A percentile compares a stretch with the other conserved stretches of the same genome.
Evolutionary conservation across 2,329 filamentous ascomycete genomes (phyloP).

Genomic region (Salinomyces thailandicus): DNA sequence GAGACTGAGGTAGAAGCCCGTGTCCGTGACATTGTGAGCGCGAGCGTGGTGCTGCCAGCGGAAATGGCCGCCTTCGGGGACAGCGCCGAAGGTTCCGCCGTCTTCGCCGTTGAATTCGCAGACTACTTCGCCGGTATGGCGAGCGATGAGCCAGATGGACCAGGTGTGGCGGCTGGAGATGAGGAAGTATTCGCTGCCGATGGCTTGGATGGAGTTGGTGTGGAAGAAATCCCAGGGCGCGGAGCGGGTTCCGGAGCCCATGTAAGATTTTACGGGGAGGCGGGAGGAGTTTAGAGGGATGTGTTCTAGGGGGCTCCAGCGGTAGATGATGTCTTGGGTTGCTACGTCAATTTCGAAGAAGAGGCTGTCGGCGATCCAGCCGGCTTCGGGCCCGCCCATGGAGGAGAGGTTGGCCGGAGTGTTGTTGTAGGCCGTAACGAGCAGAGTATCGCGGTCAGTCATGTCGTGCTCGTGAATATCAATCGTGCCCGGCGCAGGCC

Average conservation of each 20-base stretch:
- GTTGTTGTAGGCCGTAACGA: conserved; percentile 24
- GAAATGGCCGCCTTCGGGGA: conserved; percentile 14
- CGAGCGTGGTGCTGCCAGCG: conserved; percentile 17
- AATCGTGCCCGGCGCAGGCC: not conserved
- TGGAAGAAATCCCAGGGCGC: conserved; percentile 18
- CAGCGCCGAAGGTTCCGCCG: conserved; percentile 14
- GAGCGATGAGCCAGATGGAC: conserved; percentile 14
- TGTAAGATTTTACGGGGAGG: conserved; percentile 1
- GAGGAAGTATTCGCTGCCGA: conserved; percentile 14
- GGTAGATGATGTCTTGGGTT: conserved; percentile 30
- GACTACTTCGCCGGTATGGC: conserved; percentile 12
- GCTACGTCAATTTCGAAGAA: conserved; percentile 34
- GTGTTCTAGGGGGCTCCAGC: conserved; percentile 33
- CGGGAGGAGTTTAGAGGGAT: conserved; percentile 11
- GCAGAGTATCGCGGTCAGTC: conserved; percentile 21
- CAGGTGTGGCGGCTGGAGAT: conserved; percentile 17
- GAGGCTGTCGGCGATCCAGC: conserved; percentile 27
- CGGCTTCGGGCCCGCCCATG: conserved; percentile 22
- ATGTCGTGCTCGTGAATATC: conserved; percentile 25
- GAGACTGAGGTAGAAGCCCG: conserved; percentile 9
- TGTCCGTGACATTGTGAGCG: conserved; percentile 13
- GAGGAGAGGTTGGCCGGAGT: conserved; percentile 22
- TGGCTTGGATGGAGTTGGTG: conserved; percentile 16
- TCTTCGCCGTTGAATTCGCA: conserved; percentile 16
- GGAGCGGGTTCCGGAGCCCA: not conserved